Evolutionary conservation across 2,329 filamentous ascomycete species (phyloP), one percentile per base, ranked within the genome.

Genomic region (Colletotrichum gigasporum): DNA sequence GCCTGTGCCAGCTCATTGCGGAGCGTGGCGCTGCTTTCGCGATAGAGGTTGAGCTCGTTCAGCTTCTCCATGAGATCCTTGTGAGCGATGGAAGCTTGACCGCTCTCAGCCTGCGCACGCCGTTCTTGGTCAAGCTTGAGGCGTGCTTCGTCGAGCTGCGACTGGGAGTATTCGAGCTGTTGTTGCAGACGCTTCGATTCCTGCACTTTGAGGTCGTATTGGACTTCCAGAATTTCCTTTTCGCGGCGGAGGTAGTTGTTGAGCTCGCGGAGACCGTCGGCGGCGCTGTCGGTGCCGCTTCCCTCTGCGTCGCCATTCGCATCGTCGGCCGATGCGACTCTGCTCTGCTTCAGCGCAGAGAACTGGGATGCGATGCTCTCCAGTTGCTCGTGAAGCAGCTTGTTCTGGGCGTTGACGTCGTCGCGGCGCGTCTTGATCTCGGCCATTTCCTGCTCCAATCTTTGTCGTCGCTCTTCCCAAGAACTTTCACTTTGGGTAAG

Each of bases 171-270:
- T 52, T 97, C 91, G 22, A 97, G 85, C 73, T 98, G 94, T 71
- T 97, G 93, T 72, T 95, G 92, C 41, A 97, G 79, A 56, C 96
- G 89, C 78, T 96, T 97, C 56, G 89, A 85, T 78, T 99, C 96
- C 71, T 97, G 93, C 0, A 90, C 85, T 71, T 95, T 94, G 44
- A 98, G 84, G 70, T 97, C 94, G 71, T 94, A 92, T 73, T 98
- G 95, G n/a, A 97, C 93, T 71, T 99, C 95, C 8, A 97, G 86
- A 69, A 99, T 98, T 75, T 98, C 96, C 82, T 98, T 99, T 79
- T 99, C 96, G 41, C 93, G 91, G 45, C 95, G 91, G 66, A 99
- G 82, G 76, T 96, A 99, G 66, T 88, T 91, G 78, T 97, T 96
- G 60, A 99, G 87, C 72, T 98, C 95, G 66, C 96, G 91, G 9